Percentiles rank a stretch among this genome's conserved stretches.
Conservation (phyloP, 2,329 filamentous ascomycete species). For the Paraconiothyrium sp. region DNA sequence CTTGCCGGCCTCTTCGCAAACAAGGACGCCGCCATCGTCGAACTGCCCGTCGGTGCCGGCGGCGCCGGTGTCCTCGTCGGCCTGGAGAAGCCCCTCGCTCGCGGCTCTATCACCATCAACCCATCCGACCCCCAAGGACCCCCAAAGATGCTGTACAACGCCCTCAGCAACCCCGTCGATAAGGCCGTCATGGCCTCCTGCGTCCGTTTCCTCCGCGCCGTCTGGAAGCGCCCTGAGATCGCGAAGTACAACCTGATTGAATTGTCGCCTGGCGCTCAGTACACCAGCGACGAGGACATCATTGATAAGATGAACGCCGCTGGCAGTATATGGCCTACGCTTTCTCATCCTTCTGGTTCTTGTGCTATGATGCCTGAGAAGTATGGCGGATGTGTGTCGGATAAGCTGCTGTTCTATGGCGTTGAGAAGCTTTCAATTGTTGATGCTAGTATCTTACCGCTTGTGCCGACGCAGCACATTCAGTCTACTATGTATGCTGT, state of each 20-base stretch:
- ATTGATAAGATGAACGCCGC: constrained; percentile 30
- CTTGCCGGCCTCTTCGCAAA: constrained; percentile 34
- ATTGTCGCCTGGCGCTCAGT: constrained; percentile 37
- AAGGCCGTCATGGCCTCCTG: constrained; percentile 45
- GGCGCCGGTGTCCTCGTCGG: constrained; percentile 35
- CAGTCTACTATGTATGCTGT: constrained; percentile 47
- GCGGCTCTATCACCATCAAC: constrained; percentile 46
- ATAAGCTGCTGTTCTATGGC: constrained; percentile 42
- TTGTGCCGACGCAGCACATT: constrained; percentile 43
- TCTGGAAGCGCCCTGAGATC: constrained; percentile 41
- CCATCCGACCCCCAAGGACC: constrained; percentile 38
- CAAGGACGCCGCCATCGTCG: constrained; percentile 36
- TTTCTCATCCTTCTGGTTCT: constrained; percentile 39
- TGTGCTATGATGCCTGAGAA: constrained; percentile 48
- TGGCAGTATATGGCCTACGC: constrained; percentile 31
- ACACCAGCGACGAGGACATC: constrained; percentile 38
- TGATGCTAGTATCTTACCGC: constrained; percentile 45
- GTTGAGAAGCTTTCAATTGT: constrained; percentile 38
- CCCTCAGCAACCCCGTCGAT: constrained; percentile 43
- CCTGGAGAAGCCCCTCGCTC: constrained; percentile 51
- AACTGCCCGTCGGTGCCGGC: constrained; percentile 47
- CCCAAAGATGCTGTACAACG: constrained; percentile 38
- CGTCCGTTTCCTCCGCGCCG: constrained; percentile 45
- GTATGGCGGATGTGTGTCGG: constrained; percentile 40
- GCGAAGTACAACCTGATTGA: constrained; percentile 32